Evolutionary conservation across 495 filamentous ascomycete species (phyloP), one percentile per base, ranked within the genome.

Genomic region (Podospora sp.): DNA sequence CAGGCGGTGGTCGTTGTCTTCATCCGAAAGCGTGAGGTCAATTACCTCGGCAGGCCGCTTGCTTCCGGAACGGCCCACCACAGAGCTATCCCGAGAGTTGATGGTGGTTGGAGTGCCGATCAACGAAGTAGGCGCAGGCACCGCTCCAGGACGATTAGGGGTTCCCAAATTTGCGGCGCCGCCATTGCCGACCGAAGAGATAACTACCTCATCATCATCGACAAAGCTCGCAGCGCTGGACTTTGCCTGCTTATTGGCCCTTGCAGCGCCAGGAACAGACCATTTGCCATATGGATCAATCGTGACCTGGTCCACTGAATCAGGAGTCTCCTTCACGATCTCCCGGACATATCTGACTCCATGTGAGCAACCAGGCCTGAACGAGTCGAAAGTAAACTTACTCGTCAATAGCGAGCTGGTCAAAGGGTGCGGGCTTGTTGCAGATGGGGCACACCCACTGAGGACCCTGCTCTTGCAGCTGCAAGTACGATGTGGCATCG

Each of bases 401-500:
- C 89, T 95, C 90, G 72, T 99, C 95, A 51, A 97, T 87, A 29
- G 91, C 91, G 35, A 99, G 75, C 29, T 85, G 88, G 52, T 94
- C 90, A 73, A 93, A 99, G 9, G 87, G 86, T 9, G 92, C 88
- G 0, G 87, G 78, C 70, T 97, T 96, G 74, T 88, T 92, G 79
- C 95, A 99, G 26, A 97, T 89, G 8, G 95, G 95, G 72, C 95
- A 99, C 22, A 87, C 82, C 95, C 95, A 99, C 12, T 93, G 94
- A 22, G 95, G 94, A 0, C 92, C 94, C 81, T 99, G 95, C 75
- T 97, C 93, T 72, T 97, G 93, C 46, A 99, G 75, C 70, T 97
- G 92, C 16, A 99, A 82, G 70, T 97, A 99, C 2, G 92, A 96
- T 2, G 87, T 87, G n/a, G 90, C 95, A 77, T 99, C 95, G 74